Base-by-base conservation (phyloP, 2,329 filamentous ascomycete genomes). In the Sarocladiaceae sp. region DNA sequence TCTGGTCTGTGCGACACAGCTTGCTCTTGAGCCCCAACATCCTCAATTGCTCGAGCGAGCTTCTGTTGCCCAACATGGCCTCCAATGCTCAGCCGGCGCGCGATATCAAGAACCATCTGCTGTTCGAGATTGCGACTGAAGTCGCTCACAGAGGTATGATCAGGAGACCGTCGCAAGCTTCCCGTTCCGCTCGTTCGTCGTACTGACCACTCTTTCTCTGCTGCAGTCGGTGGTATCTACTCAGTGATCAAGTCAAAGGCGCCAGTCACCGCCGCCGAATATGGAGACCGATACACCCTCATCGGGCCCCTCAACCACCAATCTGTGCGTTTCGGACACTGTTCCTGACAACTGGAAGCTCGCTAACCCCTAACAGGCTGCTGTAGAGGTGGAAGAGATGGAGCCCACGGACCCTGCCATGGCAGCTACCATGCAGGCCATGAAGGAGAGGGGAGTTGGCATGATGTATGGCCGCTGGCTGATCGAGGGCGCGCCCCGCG, bases 181-280 rank as follows among this genome's bases (percentile, higher is more conserved):
- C 18, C 8, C 50, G 12, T 26, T n/a, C 7, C 33, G 17, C 44
- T 8, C 13, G 26, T 23, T n/a, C 12, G 39, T 11, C 28, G 37
- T 6, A 18, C 54, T 55, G 47, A 57, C 33, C 22, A 5, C 22
- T 7, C 15, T 6, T 17, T 48, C 5, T n/a, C 44, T 42, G 2
- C 22, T n/a, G 44, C 53, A 95, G 94, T 99, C 56, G 94, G 94
- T 66, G 94, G 94, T 63, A 99, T 99, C 74, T 99, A 99, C 78
- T 97, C 93, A 15, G 94, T 99, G 59, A 86, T 99, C 73, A 99
- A 99, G 73, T 99, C 94, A 56, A 99, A 99, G 73, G 93, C 94
- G 33, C 93, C 94, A 49, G 94, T 97, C 56, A 97, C 94, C 39
- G 97, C 93, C 1, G 91, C 91, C 56, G 94, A 99, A 72, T 99